These are phyloP conservation scores for Kwoniella sp. DNA, from an alignment of 768 basidiomycete species.

Conservation along the genomic window DNA sequence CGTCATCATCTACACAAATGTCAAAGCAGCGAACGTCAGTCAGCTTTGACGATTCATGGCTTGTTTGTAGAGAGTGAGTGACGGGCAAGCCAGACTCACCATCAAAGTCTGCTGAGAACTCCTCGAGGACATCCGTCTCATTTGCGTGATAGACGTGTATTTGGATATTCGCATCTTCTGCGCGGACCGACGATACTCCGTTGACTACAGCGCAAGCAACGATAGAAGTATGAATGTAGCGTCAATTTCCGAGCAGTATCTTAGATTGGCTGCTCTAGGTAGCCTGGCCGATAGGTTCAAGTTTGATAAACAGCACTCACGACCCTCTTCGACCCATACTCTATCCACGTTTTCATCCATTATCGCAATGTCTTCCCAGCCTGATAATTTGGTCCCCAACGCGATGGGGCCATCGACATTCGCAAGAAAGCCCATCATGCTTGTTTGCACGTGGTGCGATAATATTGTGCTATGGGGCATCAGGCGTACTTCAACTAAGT, in stretches of 20 bases:
- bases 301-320: constrained; percentile 46
- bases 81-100: constrained; percentile 23
- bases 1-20: constrained; percentile 60
- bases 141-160: constrained; percentile 89
- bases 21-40: not conserved
- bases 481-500: constrained; percentile 19
- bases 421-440: not conserved
- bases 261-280: not conserved
- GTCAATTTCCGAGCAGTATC: no score
- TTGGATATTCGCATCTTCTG: constrained; percentile 60
- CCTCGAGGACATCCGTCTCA: constrained; percentile 61
- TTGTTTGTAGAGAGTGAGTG: no score
- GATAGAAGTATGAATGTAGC: no score
- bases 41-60: no score
- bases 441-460: not conserved
- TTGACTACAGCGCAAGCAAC: no score
- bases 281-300: not conserved
- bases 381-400: constrained; percentile 67
- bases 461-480: not conserved
- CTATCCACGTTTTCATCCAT: constrained; percentile 74
- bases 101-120: constrained; percentile 62
- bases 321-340: constrained; percentile 67
- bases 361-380: constrained; percentile 76
- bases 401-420: not conserved
- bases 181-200: not conserved